Conservation (phyloP, 2,329 filamentous ascomycete species). For the Escovopsis sp. region DNA sequence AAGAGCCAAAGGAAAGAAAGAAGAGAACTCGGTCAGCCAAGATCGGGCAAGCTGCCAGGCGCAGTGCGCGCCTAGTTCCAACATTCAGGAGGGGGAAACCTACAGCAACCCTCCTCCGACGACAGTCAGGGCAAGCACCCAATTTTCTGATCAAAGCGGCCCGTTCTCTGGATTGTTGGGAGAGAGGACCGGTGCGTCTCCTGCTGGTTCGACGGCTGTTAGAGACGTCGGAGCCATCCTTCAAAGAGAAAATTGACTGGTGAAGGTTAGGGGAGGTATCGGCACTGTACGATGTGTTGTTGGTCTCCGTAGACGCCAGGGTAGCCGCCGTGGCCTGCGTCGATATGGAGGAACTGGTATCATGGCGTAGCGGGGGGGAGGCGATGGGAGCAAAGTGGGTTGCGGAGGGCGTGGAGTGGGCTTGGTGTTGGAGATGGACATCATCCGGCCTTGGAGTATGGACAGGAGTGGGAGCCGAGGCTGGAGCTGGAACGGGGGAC, state of each 20-base stretch:
- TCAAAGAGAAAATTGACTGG: slow-evolving; percentile 40
- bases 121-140: slow-evolving; percentile 41
- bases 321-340: slow-evolving; percentile 33
- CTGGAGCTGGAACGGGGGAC: slow-evolving; percentile 6
- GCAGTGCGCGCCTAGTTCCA: too few species aligned
- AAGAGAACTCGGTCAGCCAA: neutral
- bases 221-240: slow-evolving; percentile 39
- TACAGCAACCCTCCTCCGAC: slow-evolving; percentile 42
- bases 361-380: slow-evolving; percentile 26
- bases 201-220: slow-evolving; percentile 40
- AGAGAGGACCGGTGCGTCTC: slow-evolving; percentile 44
- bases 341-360: slow-evolving; percentile 39
- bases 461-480: slow-evolving; percentile 4
- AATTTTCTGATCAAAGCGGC: slow-evolving; percentile 45
- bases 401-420: slow-evolving; percentile 8
- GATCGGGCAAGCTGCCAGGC: neutral
- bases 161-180: slow-evolving; percentile 42
- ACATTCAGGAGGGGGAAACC: slow-evolving; percentile 17
- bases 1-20: slow-evolving; percentile 1
- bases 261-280: slow-evolving; percentile 35
- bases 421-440: slow-evolving; percentile 2
- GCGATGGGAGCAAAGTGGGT: slow-evolving; percentile 11
- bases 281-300: slow-evolving; percentile 35
- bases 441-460: slow-evolving; percentile 6
- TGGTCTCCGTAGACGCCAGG: slow-evolving; percentile 30